Evolutionary conservation across 2,329 filamentous ascomycete species (phyloP), one percentile per base, ranked within the genome.

Genomic region (Colletotrichum cuscutae): DNA sequence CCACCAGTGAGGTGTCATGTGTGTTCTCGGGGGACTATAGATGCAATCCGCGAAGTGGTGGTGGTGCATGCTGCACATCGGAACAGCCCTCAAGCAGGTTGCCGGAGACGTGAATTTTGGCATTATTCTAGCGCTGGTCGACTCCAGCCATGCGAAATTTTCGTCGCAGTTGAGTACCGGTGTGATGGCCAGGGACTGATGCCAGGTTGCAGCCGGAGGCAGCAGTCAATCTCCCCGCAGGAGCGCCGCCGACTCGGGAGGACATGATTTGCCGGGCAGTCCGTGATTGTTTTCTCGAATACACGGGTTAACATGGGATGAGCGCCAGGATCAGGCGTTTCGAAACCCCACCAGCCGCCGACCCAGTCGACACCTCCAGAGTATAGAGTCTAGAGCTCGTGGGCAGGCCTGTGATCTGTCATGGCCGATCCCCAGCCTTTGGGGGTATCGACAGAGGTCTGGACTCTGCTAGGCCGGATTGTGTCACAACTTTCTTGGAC

Each of bases 271-370:
- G 67, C 67, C 32, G 63, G 68, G 59, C 32, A 22, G 22, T 13
- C 67, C 56, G 42, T 56, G 62, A 19, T 42, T 59, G 42, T 49
- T 61, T 68, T 15, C 28, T 35, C 32, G 19, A 56, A 30, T 56
- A 62, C 57, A 49, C 54, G 64, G 65, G 63, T 37, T 24, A 54
- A 42, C 68, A 70, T 22, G 68, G 68, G 68, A 66, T 70, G 62
- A 22, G 46, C 62, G 30, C 67, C 53, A n/a, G 61, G 61, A 58
- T 59, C 54, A 59, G 42, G 53, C 68, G 26, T 60, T 66, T 64
- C 49, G 35, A 71, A 60, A 68, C 63, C 49, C 46, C 68, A 66
- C 64, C 64, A 35, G 62, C 56, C 63, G 63, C 35, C 32, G 63
- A 19, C 56, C 42, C 52, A 30, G 52, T 24, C 54, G 62, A 66